Conservation (phyloP, 1,284 basidiomycete genomes). For the Quambalaria eucalypti region DNA sequence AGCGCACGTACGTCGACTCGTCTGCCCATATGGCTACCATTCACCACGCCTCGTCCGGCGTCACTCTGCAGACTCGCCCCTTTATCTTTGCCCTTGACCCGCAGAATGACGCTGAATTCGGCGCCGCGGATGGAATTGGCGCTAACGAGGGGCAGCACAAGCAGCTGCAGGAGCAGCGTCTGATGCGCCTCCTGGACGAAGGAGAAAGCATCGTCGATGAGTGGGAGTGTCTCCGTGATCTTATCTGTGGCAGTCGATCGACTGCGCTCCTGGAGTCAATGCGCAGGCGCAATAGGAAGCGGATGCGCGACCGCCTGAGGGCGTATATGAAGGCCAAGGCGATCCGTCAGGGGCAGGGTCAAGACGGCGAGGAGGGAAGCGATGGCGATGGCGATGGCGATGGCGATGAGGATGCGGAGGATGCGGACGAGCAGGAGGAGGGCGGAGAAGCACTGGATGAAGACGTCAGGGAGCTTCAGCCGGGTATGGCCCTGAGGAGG, state of each 20-base stretch:
- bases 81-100: conserved; percentile 6
- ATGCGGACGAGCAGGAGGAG: not conserved
- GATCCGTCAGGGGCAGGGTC: too few species aligned
- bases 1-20: conserved; percentile 10
- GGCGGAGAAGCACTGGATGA: too few species aligned
- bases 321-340: too few species aligned
- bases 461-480: not conserved
- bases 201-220: conserved; percentile 19
- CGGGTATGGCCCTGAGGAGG: not conserved
- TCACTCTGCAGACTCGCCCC: conserved; percentile 7
- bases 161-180: not conserved
- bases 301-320: too few species aligned
- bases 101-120: conserved; percentile 2
- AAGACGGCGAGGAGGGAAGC: not conserved
- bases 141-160: not conserved
- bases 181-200: too few species aligned
- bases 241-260: conserved; percentile 11
- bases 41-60: conserved; percentile 2
- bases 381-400: too few species aligned
- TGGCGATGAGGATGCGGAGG: too few species aligned
- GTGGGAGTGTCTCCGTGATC: conserved; percentile 38
- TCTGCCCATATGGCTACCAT: not conserved
- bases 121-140: not conserved
- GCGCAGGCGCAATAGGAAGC: not conserved
- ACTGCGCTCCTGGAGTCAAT: not conserved